phyloP scores from a whole-genome alignment of 2,329 filamentous ascomycete species.

The Trichoderma polysporum region DNA sequence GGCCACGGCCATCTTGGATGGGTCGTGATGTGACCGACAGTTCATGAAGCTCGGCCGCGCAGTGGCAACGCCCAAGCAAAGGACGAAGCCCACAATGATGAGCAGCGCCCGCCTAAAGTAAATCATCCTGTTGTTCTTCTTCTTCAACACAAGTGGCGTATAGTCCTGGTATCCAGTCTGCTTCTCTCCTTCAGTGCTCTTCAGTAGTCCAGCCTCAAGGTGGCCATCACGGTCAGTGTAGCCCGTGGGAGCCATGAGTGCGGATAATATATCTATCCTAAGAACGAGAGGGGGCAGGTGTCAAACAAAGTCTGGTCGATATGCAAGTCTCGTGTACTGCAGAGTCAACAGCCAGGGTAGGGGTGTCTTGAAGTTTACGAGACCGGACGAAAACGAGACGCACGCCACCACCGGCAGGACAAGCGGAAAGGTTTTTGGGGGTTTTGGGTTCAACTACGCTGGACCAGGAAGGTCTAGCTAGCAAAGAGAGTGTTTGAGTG shows the following conservation, averaged over 20 bases:
- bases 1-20: constrained; percentile 11
- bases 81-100: constrained; percentile 29
- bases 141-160: background rate
- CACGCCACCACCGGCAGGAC: constrained; percentile 11
- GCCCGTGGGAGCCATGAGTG: constrained; percentile 24
- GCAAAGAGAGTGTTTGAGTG: constrained; percentile 8
- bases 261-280: background rate
- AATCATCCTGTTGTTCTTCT: constrained; percentile 22
- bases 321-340: constrained; percentile 12
- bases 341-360: constrained; percentile 8
- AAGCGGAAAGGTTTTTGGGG: constrained; percentile 12
- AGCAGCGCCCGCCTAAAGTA: constrained; percentile 22
- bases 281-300: background rate
- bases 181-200: constrained; percentile 29
- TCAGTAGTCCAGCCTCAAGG: constrained; percentile 29
- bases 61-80: constrained; percentile 29
- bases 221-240: constrained; percentile 16
- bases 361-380: constrained; percentile 18
- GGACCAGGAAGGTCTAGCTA: constrained; percentile 17
- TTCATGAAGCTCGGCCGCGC: constrained; percentile 14
- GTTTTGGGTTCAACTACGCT: constrained; percentile 17
- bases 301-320: background rate
- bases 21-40: background rate
- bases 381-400: constrained; percentile 14
- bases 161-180: constrained; percentile 10